Evolutionary conservation across 306 rosid species (phyloP).

Genomic region (Betula pendula): DNA sequence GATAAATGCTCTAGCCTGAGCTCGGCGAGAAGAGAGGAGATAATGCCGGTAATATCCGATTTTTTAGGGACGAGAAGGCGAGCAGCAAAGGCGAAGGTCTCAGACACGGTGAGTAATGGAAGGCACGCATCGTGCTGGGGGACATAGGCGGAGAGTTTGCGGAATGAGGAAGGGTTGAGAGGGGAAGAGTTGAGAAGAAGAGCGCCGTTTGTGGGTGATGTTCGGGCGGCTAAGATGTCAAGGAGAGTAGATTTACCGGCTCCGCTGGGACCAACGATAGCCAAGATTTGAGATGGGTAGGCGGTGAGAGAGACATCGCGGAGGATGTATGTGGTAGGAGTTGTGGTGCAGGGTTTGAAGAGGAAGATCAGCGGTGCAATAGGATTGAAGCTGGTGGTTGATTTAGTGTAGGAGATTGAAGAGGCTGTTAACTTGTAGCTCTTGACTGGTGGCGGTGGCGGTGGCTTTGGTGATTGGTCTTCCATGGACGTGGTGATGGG

Average conservation of each 20-base stretch:
- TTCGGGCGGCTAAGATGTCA: conserved; percentile 82
- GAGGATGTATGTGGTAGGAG: conserved; percentile 64
- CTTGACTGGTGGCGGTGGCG: conserved; percentile 30
- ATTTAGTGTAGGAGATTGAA: conserved; percentile 71
- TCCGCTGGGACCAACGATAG: conserved; percentile 92
- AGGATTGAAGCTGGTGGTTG: conserved; percentile 37
- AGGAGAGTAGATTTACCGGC: conserved; percentile 94
- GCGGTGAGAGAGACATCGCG: conserved; percentile 69
- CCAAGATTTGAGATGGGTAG: conserved; percentile 69
- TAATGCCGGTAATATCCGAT: conserved; percentile 34
- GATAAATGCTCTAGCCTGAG: conserved; percentile 63
- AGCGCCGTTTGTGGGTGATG: conserved; percentile 56
- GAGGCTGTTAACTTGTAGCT: conserved; percentile 68
- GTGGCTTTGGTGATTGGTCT: conserved; percentile 25
- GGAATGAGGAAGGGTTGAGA: conserved; percentile 61
- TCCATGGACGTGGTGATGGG: conserved; percentile 42
- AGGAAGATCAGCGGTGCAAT: conserved; percentile 35
- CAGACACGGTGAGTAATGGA: conserved; percentile 76
- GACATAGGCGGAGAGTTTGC: conserved; percentile 87
- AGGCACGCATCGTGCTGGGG: conserved; percentile 90
- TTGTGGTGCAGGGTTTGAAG: conserved; percentile 54
- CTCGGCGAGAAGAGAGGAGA: conserved; percentile 58
- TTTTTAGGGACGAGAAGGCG: conserved; percentile 60
- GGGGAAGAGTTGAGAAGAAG: conserved; percentile 75
- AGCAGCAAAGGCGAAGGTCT: conserved; percentile 79